Base-by-base conservation (phyloP, 495 filamentous ascomycete genomes). In the Tuber calosporum region DNA sequence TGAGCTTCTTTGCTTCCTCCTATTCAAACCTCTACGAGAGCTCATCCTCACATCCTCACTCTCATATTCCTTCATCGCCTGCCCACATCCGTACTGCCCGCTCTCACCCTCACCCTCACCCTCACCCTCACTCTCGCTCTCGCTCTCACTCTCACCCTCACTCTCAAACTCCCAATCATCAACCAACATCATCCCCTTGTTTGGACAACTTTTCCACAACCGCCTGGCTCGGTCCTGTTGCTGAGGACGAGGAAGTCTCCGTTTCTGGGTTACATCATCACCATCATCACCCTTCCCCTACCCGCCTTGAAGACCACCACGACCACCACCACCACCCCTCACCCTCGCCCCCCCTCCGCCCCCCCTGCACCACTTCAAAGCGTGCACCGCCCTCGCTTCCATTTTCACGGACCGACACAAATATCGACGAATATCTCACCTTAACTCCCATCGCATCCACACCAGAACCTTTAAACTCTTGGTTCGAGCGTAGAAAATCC, bases 401-500 rank as follows among this genome's bases (percentile, higher is more conserved):
- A 34, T 62, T 62, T 17, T 62, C 26, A 2, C 53, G 11, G 19
- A 62, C 53, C 26, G 1, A 17, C 7, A 62, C 53, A 19, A 62
- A 62, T 62, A 11, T 62, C 26, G 53, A 62, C 53, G 53, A 62
- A 11, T n/a, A n/a, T n/a, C 19, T 15, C 53, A 30, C 26, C 53
- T 62, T 62, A 62, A 62, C 2, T 0, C 53, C 53, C 26, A 62
- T 34, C 53, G 26, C 53, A 30, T 62, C 53, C 53, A 34, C 40
- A 62, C 36, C 42, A 1, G 20, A 67, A 78, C 67, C 70, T 73
- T 78, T 78, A 73, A 78, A 68, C 68, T 75, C 72, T 38, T 66
- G 70, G 68, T 74, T 69, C 43, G 34, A 68, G 68, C 75, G 58
- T 73, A 62, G 43, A 43, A 74, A 75, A 72, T 75, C 72, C 11